A percentile compares a stretch with the other conserved stretches of the same genome.
phyloP scores from a whole-genome alignment of 495 filamentous ascomycete species.

The Lophium mytilinum region DNA sequence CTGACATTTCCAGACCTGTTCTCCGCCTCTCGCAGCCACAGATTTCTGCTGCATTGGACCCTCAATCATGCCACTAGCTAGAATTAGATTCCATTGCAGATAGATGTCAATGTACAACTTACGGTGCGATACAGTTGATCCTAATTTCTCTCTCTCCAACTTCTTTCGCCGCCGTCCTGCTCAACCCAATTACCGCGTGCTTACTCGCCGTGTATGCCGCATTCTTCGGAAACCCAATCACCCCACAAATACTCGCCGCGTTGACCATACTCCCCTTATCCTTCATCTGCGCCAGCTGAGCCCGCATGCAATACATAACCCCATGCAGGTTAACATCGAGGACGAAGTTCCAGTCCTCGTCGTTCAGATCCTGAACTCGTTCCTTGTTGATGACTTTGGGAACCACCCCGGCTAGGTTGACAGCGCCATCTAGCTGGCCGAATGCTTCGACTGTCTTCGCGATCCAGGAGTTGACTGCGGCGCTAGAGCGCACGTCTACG shows the following conservation, averaged over 20 bases:
- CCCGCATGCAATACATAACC: conserved; percentile 26
- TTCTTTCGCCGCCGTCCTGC: conserved; percentile 50
- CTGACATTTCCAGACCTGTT: conserved; percentile 18
- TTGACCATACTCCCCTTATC: conserved; percentile 44
- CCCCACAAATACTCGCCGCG: conserved; percentile 46
- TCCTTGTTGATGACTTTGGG: conserved; percentile 29
- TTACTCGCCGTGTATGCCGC: conserved; percentile 53
- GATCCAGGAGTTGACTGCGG: conserved; percentile 5
- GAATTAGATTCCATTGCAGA: not conserved
- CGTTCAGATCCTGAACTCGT: conserved; percentile 31
- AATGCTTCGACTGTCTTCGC: not conserved
- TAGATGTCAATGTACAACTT: not conserved
- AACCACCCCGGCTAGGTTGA: conserved; percentile 49
- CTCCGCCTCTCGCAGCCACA: conserved; percentile 15
- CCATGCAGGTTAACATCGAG: conserved; percentile 30
- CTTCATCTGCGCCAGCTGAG: conserved; percentile 20
- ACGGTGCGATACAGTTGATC: conserved; percentile 45
- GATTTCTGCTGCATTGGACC: conserved; percentile 22
- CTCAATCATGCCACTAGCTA: conserved; percentile 21
- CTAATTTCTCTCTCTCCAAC: conserved; percentile 47
- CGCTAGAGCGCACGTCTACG: conserved; percentile 8
- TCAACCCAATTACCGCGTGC: conserved; percentile 48
- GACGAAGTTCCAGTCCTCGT: conserved; percentile 25
- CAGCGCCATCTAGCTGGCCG: conserved; percentile 46
- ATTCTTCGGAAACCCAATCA: conserved; percentile 44